phyloP scores from a whole-genome alignment of 1,284 basidiomycete genomes.

The Boletus subluridellus region DNA sequence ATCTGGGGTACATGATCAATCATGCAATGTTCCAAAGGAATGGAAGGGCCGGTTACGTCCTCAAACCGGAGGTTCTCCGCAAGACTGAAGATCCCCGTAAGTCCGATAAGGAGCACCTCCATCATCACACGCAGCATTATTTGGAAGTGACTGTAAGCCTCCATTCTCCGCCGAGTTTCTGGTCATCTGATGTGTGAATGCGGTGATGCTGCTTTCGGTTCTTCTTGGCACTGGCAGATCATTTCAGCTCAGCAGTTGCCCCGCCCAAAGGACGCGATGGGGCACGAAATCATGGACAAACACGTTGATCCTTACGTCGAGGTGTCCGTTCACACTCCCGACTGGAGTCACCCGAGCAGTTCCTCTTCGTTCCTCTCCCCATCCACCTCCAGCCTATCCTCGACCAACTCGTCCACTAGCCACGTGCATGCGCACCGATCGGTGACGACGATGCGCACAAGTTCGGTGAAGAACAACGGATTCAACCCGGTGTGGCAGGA shows the following conservation, averaged over 20 bases:
- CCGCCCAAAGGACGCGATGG: conserved; percentile 61
- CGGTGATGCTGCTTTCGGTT: background rate
- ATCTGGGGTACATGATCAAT: conserved; percentile 87
- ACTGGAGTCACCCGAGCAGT: conserved; percentile 46
- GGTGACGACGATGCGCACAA: conserved; percentile 54
- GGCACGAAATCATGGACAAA: conserved; percentile 60
- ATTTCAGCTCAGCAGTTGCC: conserved; percentile 95
- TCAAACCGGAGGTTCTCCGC: conserved; percentile 83
- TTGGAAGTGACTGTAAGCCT: conserved; percentile 60
- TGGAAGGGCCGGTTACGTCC: conserved; percentile 81
- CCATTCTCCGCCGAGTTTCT: background rate
- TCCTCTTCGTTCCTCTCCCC: conserved; percentile 17
- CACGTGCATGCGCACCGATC: conserved; percentile 28
- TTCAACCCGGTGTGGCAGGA: conserved; percentile 91
- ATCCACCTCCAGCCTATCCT: conserved; percentile 2
- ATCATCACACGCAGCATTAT: conserved; percentile 54
- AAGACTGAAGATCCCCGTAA: conserved; percentile 51
- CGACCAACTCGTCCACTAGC: background rate
- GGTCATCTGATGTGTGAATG: conserved; percentile 3
- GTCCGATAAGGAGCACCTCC: conserved; percentile 59
- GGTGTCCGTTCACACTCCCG: conserved; percentile 72
- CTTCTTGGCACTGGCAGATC: conserved; percentile 43
- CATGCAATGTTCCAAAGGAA: conserved; percentile 93
- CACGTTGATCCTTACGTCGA: conserved; percentile 74
- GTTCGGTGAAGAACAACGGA: conserved; percentile 74